Conservation (phyloP, 2,329 filamentous ascomycete species). For the Neonectria magnoliae region DNA sequence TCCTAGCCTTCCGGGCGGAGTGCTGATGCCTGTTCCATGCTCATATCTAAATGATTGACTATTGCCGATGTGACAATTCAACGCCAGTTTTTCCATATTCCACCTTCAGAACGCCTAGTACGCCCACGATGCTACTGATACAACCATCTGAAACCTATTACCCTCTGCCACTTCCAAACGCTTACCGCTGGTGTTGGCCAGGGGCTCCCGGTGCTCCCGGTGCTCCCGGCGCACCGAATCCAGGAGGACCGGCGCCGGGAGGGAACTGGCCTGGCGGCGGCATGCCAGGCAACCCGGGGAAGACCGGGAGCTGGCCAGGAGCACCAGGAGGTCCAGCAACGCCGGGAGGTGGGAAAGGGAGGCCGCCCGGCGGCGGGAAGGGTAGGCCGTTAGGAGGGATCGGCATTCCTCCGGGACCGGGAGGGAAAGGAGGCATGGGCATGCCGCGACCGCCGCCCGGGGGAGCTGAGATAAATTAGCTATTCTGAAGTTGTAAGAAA, state of each 20-base stretch:
- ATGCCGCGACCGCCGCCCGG: slow-evolving; percentile 64
- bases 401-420: slow-evolving; percentile 56
- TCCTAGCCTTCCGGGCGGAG: background rate
- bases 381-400: slow-evolving; percentile 55
- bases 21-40: slow-evolving; percentile 11
- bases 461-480: slow-evolving; percentile 49
- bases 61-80: slow-evolving; percentile 15
- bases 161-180: slow-evolving; percentile 2
- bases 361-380: slow-evolving; percentile 39
- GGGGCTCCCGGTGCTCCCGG: slow-evolving; percentile 49
- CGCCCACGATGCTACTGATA: slow-evolving; percentile 42
- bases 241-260: slow-evolving; percentile 46
- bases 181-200: slow-evolving; percentile 53
- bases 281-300: slow-evolving; percentile 50
- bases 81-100: slow-evolving; percentile 16
- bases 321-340: slow-evolving; percentile 41
- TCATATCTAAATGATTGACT: slow-evolving; percentile 13
- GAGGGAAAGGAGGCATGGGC: slow-evolving; percentile 56
- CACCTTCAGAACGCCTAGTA: slow-evolving; percentile 46
- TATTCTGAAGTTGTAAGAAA: background rate
- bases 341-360: slow-evolving; percentile 53
- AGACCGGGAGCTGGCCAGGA: slow-evolving; percentile 42
- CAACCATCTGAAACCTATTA: slow-evolving; percentile 30
- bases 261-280: slow-evolving; percentile 57
- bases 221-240: slow-evolving; percentile 48